Conservation (phyloP, 108 stramenopile species). For the Aurantiochytrium sp. region DNA sequence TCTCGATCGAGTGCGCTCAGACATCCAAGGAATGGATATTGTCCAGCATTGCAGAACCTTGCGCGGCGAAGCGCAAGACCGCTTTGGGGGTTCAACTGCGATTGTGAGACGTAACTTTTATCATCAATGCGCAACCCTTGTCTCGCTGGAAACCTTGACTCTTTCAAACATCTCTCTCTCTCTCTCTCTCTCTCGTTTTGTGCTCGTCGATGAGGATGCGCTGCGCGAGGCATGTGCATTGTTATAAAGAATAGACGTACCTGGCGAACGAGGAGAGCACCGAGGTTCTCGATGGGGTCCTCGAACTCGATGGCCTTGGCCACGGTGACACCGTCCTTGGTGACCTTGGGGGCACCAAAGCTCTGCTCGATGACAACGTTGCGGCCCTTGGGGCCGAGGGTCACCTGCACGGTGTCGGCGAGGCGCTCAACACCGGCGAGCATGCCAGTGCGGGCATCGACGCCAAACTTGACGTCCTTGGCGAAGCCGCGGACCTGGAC, state of each 20-base stretch:
- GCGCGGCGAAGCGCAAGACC: background rate
- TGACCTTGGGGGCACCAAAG: conserved; percentile 98
- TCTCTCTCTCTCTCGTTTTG: too few species aligned
- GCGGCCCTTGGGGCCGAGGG: conserved; percentile 98
- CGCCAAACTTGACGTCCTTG: conserved; percentile 84
- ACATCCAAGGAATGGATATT: background rate
- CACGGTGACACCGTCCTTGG: conserved; percentile 99
- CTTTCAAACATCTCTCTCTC: background rate
- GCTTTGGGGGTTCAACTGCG: background rate
- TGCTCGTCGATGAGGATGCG: too few species aligned
- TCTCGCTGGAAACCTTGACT: background rate
- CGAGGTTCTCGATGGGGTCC: conserved; percentile 98
- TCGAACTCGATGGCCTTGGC: conserved; percentile 99
- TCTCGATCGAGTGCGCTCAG: background rate
- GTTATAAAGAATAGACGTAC: background rate
- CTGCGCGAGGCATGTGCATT: too few species aligned
- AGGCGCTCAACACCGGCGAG: conserved; percentile 84
- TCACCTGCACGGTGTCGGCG: conserved; percentile 93
- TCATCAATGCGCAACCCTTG: background rate
- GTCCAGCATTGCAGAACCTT: background rate
- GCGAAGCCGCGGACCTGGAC: conserved; percentile 27
- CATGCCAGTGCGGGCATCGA: conserved; percentile 90
- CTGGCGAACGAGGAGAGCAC: conserved; percentile 67
- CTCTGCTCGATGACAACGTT: conserved; percentile 98
- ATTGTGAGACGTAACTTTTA: background rate